These are phyloP conservation scores for Pseudonectria buxi DNA, from an alignment of 2,329 filamentous ascomycete genomes.

Conservation along the genomic window DNA sequence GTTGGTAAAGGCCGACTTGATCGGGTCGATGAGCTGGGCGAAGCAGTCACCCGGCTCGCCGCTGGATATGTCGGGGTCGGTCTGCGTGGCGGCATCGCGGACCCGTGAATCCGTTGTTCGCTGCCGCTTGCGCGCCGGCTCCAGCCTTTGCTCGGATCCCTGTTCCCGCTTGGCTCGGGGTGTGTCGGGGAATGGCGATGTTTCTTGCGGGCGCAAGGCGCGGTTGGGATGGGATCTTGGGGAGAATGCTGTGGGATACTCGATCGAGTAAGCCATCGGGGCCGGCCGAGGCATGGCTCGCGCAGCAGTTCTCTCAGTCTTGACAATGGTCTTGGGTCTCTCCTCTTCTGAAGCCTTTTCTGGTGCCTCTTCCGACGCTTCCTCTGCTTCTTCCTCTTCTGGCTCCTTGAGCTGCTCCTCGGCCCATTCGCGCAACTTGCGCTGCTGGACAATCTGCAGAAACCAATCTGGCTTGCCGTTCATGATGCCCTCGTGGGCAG, in stretches of 20 bases:
- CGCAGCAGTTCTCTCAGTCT: neutral
- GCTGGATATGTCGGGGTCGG: neutral
- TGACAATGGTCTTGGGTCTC: neutral
- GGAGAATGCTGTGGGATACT: neutral
- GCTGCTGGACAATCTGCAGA: neutral
- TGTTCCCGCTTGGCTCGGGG: neutral
- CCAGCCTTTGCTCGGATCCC: neutral
- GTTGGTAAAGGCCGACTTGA: neutral
- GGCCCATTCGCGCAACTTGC: constrained; percentile 4
- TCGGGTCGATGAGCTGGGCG: neutral
- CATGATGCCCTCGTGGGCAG: constrained; percentile 1
- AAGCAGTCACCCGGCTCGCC: neutral
- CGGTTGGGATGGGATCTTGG: neutral
- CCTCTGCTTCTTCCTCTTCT: neutral
- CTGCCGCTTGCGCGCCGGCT: neutral
- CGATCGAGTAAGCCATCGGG: too few species aligned
- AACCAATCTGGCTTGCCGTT: neutral
- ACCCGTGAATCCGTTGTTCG: neutral
- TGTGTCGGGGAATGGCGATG: neutral
- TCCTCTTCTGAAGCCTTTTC: neutral
- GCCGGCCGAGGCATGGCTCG: neutral
- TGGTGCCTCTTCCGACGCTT: neutral
- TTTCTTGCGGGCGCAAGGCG: neutral
- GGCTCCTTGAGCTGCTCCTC: neutral
- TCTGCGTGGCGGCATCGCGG: constrained; percentile 4